Percentiles rank a stretch among this genome's conserved stretches.
Evolutionary conservation across 805 yeast species (phyloP).

Genomic region (Zygosaccharomyces lentus): DNA sequence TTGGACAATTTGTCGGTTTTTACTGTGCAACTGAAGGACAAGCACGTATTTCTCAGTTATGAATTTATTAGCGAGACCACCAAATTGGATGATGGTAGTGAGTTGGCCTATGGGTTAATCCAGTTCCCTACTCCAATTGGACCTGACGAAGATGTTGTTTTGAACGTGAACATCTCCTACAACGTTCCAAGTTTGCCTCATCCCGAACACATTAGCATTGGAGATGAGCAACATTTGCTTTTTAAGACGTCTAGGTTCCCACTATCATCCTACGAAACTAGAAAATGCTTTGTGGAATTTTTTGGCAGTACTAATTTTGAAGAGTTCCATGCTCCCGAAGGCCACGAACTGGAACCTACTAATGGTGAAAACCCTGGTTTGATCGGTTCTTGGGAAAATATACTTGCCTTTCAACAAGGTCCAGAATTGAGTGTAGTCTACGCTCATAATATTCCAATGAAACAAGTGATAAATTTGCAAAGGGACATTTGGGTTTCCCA

Average conservation of each 20-base stretch:
- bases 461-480: slow-evolving; percentile 53
- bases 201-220: slow-evolving; percentile 60
- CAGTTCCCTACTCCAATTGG: slow-evolving; percentile 61
- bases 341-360: slow-evolving; percentile 35
- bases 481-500: slow-evolving; percentile 90
- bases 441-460: slow-evolving; percentile 61
- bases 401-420: slow-evolving; percentile 43
- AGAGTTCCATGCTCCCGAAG: slow-evolving; percentile 20
- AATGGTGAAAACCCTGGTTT: slow-evolving; percentile 41
- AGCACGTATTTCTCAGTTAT: slow-evolving; percentile 24
- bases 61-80: slow-evolving; percentile 28
- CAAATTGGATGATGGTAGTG: slow-evolving; percentile 23
- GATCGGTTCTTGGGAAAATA: slow-evolving; percentile 51
- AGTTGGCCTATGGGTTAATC: slow-evolving; percentile 43
- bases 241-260: slow-evolving; percentile 53
- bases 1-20: slow-evolving; percentile 43
- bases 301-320: slow-evolving; percentile 25
- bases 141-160: slow-evolving; percentile 50
- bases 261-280: slow-evolving; percentile 59
- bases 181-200: slow-evolving; percentile 50
- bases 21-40: slow-evolving; percentile 37
- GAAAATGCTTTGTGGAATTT: slow-evolving; percentile 44
- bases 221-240: slow-evolving; percentile 56
- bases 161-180: slow-evolving; percentile 48
- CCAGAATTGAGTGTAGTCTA: slow-evolving; percentile 54